Base-by-base conservation (phyloP, 495 filamentous ascomycete genomes). In the Penicillium turbatum region DNA sequence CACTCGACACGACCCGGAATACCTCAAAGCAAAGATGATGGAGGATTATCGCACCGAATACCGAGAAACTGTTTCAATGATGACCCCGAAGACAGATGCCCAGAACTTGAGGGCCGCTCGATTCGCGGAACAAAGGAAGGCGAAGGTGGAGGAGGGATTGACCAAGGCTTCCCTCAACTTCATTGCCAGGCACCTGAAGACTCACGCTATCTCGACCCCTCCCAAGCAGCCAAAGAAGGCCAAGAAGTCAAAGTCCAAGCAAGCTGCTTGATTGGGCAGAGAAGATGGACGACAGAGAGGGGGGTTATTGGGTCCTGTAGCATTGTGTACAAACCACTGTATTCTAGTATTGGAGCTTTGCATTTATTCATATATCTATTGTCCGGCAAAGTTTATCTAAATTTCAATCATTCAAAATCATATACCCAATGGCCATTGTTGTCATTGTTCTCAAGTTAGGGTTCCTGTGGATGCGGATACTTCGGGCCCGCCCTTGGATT, bases 1-100 rank as follows among this genome's bases (percentile, higher is more conserved):
- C 57, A 87, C 81, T 37, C 73, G 91, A 21, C 91, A 96, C 67
- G 87, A 91, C 34, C 72, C 74, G 64, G 77, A 84, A 48, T 75
- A 68, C 54, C 63, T 75, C 47, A 55, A 82, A 71, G 71, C 80
- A 71, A 79, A 79, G 55, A 73, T 81, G 54, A 63, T 74, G 60
- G 71, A 77, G 57, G 81, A 85, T 68, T 82, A 82, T 54, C 70
- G 76, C 48, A 80, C 74, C 64, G 80, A 83, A 71, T 75, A 80
- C 65, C 72, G 79, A 56, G 64, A 74, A 56, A 71, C 64, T 57
- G 71, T 70, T 71, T 76, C 70, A 65, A 73, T 74, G 70, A 65
- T 73, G 70, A 82, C 64, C 55, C 72, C 68, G 74, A 54, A 51
- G 48, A 72, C 64, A 21, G 71, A 77, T 47, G 51, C 60, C 17